These are phyloP conservation scores for Nasturtium officinale DNA, from an alignment of 345 rosid genomes.

Conservation along the genomic window DNA sequence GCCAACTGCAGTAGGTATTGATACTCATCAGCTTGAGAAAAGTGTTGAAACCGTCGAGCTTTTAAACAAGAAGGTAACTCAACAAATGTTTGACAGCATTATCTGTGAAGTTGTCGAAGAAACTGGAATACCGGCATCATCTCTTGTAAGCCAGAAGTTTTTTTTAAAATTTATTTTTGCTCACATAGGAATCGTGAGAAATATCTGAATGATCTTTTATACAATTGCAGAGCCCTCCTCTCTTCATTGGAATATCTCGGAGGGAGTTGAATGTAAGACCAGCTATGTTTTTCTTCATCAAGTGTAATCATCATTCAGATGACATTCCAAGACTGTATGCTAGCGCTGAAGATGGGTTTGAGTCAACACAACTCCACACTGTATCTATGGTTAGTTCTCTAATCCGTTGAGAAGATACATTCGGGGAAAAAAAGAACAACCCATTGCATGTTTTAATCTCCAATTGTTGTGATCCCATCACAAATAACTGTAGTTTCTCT, in stretches of 20 bases:
- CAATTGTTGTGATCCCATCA: not conserved
- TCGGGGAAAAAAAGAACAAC: not conserved
- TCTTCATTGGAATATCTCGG: slow-evolving; percentile 75
- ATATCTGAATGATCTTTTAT: slow-evolving; percentile 12
- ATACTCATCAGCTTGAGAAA: slow-evolving; percentile 40
- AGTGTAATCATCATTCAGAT: slow-evolving; percentile 65
- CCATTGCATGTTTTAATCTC: not conserved
- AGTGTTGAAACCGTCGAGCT: slow-evolving; percentile 30
- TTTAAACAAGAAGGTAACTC: slow-evolving; percentile 55
- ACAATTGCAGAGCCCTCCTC: slow-evolving; percentile 67
- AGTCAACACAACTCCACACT: slow-evolving; percentile 78
- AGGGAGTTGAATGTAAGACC: slow-evolving; percentile 82
- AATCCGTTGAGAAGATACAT: not conserved
- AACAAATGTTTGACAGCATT: slow-evolving; percentile 83
- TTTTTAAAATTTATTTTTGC: not conserved
- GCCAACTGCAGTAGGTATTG: slow-evolving; percentile 69
- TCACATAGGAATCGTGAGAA: not conserved
- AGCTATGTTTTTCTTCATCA: slow-evolving; percentile 79
- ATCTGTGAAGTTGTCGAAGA: slow-evolving; percentile 84
- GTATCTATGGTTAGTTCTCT: slow-evolving; percentile 62
- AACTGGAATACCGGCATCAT: slow-evolving; percentile 75
- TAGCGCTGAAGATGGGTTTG: slow-evolving; percentile 82
- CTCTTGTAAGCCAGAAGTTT: slow-evolving; percentile 57
- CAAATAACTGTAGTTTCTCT: not conserved
- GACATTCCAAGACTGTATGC: slow-evolving; percentile 69